Base-by-base conservation (phyloP, 352 stramenopile species). In the Globisporangium recalcitrans region DNA sequence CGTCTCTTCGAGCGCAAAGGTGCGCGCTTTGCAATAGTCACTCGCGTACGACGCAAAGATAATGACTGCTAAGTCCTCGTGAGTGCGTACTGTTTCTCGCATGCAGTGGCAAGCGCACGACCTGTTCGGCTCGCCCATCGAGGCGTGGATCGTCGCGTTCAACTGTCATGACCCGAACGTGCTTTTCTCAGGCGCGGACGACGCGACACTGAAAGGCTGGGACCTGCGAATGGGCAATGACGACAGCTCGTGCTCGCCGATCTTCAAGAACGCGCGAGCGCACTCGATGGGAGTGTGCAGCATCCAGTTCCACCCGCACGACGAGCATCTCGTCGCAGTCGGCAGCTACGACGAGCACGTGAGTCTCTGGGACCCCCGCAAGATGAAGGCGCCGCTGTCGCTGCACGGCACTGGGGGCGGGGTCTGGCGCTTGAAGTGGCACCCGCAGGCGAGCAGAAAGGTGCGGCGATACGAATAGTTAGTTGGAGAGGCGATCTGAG, bases 371-470 rank as follows among this genome's bases (percentile, higher is more conserved):
- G 86, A 95, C 61, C 61, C 72, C 24, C 84, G 86, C 53, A 75
- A 69, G 51, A 90, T 91, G 85, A 71, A 58, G 27, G 51, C 59
- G 13, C 78, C 86, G 26, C 62, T 91, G 34, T 62, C 70, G 4
- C 72, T 66, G 14, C 69, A 75, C 58, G 56, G 62, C 36, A 87
- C 82, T 6, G 85, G 83, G 19, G 85, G 85, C 40, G 85, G 85
- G 42, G 79, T 95, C 46, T 95, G 85, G 85, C 78, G 85, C 38
- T 69, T 95, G 38, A 95, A 95, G 65, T 95, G 85, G 85, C 82
- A 95, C 19, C 81, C 85, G 4, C 63, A 63, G 7, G 63, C 63
- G 16, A 62, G 9, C 46, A 62, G 68, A 24, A 74, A 91, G 78
- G 82, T 89, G 68, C 47, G 61, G 68, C 47, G 61, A n/a, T 34